Percentiles rank a stretch among this genome's conserved stretches.
Evolutionary conservation across 2,329 filamentous ascomycete genomes (phyloP).

Genomic region (Penicillium sp.): DNA sequence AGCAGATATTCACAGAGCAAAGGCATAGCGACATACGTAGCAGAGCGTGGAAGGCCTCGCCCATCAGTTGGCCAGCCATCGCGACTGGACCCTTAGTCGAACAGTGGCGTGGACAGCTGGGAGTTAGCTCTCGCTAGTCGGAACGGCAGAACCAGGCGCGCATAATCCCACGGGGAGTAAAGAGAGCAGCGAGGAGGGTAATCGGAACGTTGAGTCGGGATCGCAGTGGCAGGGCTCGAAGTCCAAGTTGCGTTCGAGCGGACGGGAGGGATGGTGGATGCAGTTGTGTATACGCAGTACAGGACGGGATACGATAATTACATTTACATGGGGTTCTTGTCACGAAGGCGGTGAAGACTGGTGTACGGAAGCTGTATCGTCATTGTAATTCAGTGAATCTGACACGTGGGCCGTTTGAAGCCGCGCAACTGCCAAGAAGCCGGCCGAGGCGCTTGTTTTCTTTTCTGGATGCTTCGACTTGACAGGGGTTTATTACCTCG

Average conservation of each 20-base stretch:
- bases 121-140: constrained; percentile 35
- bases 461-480: not conserved
- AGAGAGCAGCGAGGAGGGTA: constrained; percentile 2
- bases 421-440: constrained; percentile 19
- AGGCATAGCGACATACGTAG: constrained; percentile 32
- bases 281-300: constrained; percentile 13
- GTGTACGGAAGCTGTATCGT: constrained; percentile 4
- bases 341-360: not conserved
- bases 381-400: constrained; percentile 8
- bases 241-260: constrained; percentile 20
- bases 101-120: constrained; percentile 25
- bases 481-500: not conserved
- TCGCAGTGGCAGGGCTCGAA: constrained; percentile 6
- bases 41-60: constrained; percentile 34
- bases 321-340: not conserved
- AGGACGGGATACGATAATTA: constrained; percentile 2
- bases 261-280: constrained; percentile 13
- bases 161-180: constrained; percentile 32
- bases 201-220: constrained; percentile 7
- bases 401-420: constrained; percentile 13
- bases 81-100: constrained; percentile 17
- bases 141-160: constrained; percentile 30
- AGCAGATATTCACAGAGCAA: constrained; percentile 7
- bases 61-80: constrained; percentile 39
- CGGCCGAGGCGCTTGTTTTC: not conserved